These are phyloP conservation scores for Salvia rosmarinus DNA, from an alignment of 257 asterid species.

Conservation along the genomic window DNA sequence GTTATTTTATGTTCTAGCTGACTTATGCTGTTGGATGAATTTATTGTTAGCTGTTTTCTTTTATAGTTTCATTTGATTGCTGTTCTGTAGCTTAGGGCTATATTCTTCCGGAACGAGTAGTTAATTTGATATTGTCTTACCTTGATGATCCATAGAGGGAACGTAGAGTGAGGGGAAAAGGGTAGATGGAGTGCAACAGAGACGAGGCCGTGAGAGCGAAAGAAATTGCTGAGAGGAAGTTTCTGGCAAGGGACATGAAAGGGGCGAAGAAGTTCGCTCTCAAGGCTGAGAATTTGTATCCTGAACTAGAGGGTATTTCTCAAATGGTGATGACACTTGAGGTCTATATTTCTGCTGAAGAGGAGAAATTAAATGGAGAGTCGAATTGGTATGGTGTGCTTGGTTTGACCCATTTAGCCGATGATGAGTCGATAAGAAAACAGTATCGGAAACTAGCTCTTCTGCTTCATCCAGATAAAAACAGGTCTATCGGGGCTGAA, in stretches of 20 bases:
- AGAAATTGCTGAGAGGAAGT: constrained; percentile 64
- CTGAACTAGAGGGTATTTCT: constrained; percentile 69
- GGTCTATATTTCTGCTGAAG: constrained; percentile 65
- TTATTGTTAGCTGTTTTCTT: constrained; percentile 15
- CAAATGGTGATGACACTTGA: constrained; percentile 70
- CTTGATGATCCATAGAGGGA: constrained; percentile 36
- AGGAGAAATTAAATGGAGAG: constrained; percentile 52
- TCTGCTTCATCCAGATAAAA: constrained; percentile 80
- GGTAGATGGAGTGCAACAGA: constrained; percentile 78
- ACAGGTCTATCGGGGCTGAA: constrained; percentile 68
- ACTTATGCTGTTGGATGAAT: constrained; percentile 16
- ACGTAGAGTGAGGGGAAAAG: constrained; percentile 39
- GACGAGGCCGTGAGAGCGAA: constrained; percentile 80
- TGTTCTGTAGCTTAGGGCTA: not conserved
- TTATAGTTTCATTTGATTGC: constrained; percentile 10
- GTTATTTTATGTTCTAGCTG: not conserved
- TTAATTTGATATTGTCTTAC: constrained; percentile 18
- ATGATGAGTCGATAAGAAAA: constrained; percentile 63
- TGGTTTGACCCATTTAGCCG: constrained; percentile 67
- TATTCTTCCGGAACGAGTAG: not conserved
- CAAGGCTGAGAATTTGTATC: constrained; percentile 66
- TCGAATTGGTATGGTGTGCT: constrained; percentile 75
- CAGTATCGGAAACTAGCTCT: constrained; percentile 75
- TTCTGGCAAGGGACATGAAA: constrained; percentile 54
- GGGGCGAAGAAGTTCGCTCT: constrained; percentile 72